Evolutionary conservation across 2,329 filamentous ascomycete genomes (phyloP), one percentile per base, ranked within the genome.

Genomic region (Aspergillus persii): DNA sequence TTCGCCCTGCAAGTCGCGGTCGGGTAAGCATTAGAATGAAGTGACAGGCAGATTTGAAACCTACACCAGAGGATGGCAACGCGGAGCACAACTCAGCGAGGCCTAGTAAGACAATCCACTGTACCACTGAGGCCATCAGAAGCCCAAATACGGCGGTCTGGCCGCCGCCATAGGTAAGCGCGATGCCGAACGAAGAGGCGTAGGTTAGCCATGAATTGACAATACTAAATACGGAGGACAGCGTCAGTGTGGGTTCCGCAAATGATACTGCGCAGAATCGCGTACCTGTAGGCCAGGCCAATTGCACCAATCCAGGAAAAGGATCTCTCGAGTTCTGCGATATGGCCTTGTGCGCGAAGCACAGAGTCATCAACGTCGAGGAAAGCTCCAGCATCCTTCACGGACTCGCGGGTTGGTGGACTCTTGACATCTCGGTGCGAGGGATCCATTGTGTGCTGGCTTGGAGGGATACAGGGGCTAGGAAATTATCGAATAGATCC

Each of bases 241-340:
- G 6, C n/a, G 36, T 41, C 12, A 41, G 3, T n/a, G 7, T 7
- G 12, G 8, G 3, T 41, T 41, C 36, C 7, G 7, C 2, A 15
- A n/a, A 12, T 6, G 4, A 18, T 30, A 18, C 48, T 44, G 8
- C n/a, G 12, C 2, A 15, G 26, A 15, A 18, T 23, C 23, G 12
- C 52, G 23, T 50, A 68, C 65, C 62, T 68, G 55, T 70, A 71
- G 6, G 65, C 69, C 5, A 71, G 56, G 9, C 69, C 66, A 9
- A 69, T 50, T 9, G 69, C 66, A 5, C 65, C 62, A 26, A 70
- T 23, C 44, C 63, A 65, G 12, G 68, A 69, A 15, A 71, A 68
- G 4, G 61, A 65, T 18, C 68, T 50, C 7, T 61, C 52, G 1
- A 63, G 31, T 46, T 58, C 41, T 6, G 56, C 33, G 12, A 41